Base-by-base conservation (phyloP, 225 moss, liverwort and hornwort species). In the Marchantia paleacea region DNA sequence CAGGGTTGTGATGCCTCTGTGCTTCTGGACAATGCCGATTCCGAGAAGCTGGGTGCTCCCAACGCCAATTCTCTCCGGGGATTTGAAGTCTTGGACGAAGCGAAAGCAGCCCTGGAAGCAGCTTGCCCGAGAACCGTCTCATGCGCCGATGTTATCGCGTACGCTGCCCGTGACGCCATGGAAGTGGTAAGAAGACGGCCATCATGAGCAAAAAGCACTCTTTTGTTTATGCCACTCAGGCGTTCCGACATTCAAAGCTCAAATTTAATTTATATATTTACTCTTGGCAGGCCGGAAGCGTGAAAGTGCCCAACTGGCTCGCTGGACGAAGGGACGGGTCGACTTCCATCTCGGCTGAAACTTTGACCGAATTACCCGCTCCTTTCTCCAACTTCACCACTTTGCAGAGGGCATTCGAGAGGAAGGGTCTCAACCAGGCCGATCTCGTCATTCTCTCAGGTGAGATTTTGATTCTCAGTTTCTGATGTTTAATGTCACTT, bases 401-500 rank as follows among this genome's bases (percentile, higher is more conserved):
- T 16, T 73, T 89, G n/a, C 68, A 65, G 68, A 75, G 75, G 15
- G 73, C 84, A 20, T 89, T 89, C 52, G 73, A 50, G 5, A 73
- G n/a, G 55, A 89, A 87, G 77, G 81, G 79, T 24, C 76, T 89
- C n/a, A 74, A 60, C 53, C 70, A 81, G 69, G 51, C 57, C 20
- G 89, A 89, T 55, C 49, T 89, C 22, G 69, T 85, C 55, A 87
- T 76, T 10, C 85, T 89, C 4, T 86, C 89, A 83, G 87, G 89
- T 89, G 11, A 15, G 20, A 10, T 47, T 19, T 65, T 72, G 4
- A 80, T 12, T 58, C 19, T 3, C 20, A 13, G n/a, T 8, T 51
- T 70, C 52, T 30, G 50, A 31, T 52, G 13, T 7, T 29, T 19
- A 48, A 39, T 15, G 18, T 49, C 19, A 7, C 19, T 62, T 62